Evolutionary conservation across 106 monocot species (phyloP).

Genomic region (Vanilla planifolia): DNA sequence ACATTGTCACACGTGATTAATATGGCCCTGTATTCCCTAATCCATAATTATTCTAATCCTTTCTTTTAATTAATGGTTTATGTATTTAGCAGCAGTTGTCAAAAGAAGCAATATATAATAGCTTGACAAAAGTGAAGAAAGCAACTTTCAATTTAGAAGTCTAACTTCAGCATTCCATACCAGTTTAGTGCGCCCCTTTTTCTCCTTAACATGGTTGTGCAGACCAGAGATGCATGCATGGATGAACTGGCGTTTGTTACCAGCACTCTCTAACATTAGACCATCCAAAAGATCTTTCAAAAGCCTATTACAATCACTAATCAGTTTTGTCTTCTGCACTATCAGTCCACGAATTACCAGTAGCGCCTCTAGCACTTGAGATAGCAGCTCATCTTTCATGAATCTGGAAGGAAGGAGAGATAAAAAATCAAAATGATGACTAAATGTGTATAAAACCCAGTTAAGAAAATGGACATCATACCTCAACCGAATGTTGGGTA

Average conservation of each 20-base stretch:
- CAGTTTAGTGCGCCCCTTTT: conserved; percentile 70
- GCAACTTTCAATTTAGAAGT: neutral
- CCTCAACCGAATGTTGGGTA: conserved; percentile 85
- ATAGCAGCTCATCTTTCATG: conserved; percentile 77
- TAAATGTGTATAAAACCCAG: neutral
- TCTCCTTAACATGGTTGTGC: conserved; percentile 74
- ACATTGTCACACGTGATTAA: no score
- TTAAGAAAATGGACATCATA: conserved; percentile 17
- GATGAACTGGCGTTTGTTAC: conserved; percentile 91
- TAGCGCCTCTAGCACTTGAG: conserved; percentile 83
- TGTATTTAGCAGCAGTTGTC: no score
- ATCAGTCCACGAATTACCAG: conserved; percentile 92
- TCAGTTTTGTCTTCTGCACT: conserved; percentile 96
- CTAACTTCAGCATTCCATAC: conserved; percentile 26
- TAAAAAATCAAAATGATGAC: neutral
- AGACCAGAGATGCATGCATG: conserved; percentile 92
- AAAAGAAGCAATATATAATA: no score
- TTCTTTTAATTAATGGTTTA: no score
- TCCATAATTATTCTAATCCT: no score
- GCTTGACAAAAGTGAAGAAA: no score
- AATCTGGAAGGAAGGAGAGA: conserved; percentile 45
- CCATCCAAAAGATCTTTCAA: conserved; percentile 93
- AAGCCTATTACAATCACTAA: conserved; percentile 80
- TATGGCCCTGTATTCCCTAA: no score
- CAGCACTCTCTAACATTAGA: conserved; percentile 78